These are phyloP conservation scores for Rhizopogon rudus DNA, from an alignment of 768 basidiomycete genomes.

Conservation along the genomic window DNA sequence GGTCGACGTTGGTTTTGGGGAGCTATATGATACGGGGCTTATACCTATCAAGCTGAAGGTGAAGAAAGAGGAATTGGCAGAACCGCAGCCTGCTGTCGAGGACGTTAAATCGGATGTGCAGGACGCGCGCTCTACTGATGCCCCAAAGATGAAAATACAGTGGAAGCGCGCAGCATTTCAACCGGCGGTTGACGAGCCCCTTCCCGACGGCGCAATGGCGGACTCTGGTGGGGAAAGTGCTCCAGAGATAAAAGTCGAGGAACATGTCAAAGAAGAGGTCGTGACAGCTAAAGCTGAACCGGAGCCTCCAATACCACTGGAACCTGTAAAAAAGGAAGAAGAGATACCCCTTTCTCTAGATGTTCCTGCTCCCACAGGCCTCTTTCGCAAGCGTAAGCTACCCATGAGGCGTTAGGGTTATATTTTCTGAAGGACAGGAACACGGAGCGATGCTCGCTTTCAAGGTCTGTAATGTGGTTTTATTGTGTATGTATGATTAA, in stretches of 20 bases:
- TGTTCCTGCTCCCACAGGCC: slow-evolving; percentile 1
- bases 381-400: slow-evolving; percentile 30
- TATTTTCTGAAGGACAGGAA: no score
- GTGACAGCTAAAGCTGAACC: not conserved
- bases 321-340: slow-evolving; percentile 11
- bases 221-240: slow-evolving; percentile 10
- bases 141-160: slow-evolving; percentile 29
- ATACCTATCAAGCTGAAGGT: slow-evolving; percentile 60
- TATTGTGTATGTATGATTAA: not conserved
- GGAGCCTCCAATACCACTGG: not conserved
- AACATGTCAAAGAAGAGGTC: not conserved
- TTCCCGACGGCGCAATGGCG: not conserved
- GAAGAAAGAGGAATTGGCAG: slow-evolving; percentile 38
- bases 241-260: not conserved
- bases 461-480: not conserved
- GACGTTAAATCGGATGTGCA: slow-evolving; percentile 1
- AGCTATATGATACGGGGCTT: slow-evolving; percentile 76
- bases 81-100: not conserved
- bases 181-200: not conserved
- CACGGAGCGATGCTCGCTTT: not conserved
- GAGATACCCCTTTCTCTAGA: not conserved
- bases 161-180: slow-evolving; percentile 26
- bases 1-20: slow-evolving; percentile 55
- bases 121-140: slow-evolving; percentile 7
- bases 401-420: slow-evolving; percentile 4